phyloP scores from a whole-genome alignment of 495 filamentous ascomycete genomes.

The Pyrenopolyporus hunteri region DNA sequence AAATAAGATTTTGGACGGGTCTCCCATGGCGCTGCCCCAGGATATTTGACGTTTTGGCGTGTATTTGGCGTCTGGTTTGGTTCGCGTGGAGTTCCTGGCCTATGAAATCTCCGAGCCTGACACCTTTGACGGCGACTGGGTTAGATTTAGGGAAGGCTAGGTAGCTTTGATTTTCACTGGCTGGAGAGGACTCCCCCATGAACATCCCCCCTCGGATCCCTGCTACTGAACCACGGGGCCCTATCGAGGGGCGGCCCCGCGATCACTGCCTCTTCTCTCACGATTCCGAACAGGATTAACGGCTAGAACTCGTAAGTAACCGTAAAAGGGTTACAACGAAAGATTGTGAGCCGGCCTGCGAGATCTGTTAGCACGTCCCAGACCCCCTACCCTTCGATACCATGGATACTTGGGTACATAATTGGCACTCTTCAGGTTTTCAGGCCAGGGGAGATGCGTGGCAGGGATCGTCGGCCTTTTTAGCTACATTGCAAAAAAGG shows the following conservation, averaged over 20 bases:
- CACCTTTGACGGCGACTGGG: constrained; percentile 29
- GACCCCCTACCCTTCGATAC: neutral
- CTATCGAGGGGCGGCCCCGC: constrained; percentile 34
- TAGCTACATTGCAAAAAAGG: constrained; percentile 25
- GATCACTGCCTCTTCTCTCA: constrained; percentile 28
- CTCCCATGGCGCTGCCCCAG: constrained; percentile 15
- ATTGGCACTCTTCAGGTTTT: constrained; percentile 13
- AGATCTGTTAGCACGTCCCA: constrained; percentile 33
- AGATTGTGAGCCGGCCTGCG: constrained; percentile 26
- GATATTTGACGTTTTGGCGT: constrained; percentile 20
- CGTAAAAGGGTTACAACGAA: constrained; percentile 34
- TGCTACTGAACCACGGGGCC: constrained; percentile 22
- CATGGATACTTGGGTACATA: constrained; percentile 18
- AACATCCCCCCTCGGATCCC: constrained; percentile 21
- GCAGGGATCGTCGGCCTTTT: constrained; percentile 38
- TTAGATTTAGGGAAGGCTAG: constrained; percentile 29
- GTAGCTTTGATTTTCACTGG: constrained; percentile 31
- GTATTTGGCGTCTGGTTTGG: constrained; percentile 19
- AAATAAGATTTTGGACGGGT: constrained; percentile 22
- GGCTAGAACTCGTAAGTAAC: constrained; percentile 33
- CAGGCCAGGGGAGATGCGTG: constrained; percentile 28
- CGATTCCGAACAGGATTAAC: constrained; percentile 31
- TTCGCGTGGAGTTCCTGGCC: constrained; percentile 31
- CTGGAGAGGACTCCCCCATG: constrained; percentile 29
- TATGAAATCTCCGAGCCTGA: constrained; percentile 37